Evolutionary conservation across 495 filamentous ascomycete species (phyloP), one percentile per base, ranked within the genome.

Genomic region (Aspergillus asperescens): DNA sequence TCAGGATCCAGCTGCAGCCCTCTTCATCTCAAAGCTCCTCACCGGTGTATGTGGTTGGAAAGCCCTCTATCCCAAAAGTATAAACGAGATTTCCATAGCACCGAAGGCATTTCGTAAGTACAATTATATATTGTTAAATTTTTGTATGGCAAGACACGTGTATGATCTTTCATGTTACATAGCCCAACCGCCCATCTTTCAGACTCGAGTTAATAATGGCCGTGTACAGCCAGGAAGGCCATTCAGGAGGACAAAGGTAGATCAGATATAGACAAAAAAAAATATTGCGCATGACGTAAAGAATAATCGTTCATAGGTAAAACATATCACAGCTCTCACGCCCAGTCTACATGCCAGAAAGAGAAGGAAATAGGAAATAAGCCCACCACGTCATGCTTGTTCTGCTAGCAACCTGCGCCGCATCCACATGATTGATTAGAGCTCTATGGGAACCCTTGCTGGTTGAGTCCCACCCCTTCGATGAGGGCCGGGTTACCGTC

Each of bases 401-500:
- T 56, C 50, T 38, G 34, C 43, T 49, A 29, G n/a, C n/a, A n/a
- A n/a, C 48, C 49, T 49, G 50, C 47, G 39, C 54, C 13, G 52
- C 32, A 41, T 55, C 54, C 50, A 28, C 41, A 20, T 32, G 40
- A 46, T 47, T 47, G 50, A 45, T 42, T 15, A 28, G 12, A 41
- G 47, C 43, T 50, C 56, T 59, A 69, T 66, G 63, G 64, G 57
- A 64, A 70, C 18, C 49, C 46, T 58, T 66, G 64, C n/a, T 63
- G 58, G 19, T 62, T 69, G 45, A 69, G 68, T 27, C 62, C 63
- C 22, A 58, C 62, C n/a, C 66, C 68, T 23, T 66, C 55, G 24
- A 69, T 64, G 15, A 71, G 58, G 40, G 62, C 63, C 48, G 73
- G 66, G 4, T 60, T 64, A n/a, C 63, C 64, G 32, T 76, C 72